phyloP scores from a whole-genome alignment of 2,329 filamentous ascomycete genomes.

The Fusarium sp. region DNA sequence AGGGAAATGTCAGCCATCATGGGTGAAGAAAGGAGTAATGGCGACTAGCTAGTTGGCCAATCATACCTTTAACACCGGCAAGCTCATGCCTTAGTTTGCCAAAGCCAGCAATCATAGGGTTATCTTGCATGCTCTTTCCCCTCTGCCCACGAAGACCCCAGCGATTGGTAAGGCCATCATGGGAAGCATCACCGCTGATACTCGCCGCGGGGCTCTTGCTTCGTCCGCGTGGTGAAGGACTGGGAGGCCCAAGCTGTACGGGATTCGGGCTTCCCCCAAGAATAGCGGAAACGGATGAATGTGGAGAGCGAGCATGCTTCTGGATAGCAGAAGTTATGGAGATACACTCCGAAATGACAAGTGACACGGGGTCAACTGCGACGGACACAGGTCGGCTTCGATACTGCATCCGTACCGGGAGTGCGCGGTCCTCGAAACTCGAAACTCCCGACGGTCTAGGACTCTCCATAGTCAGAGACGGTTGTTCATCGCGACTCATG shows the following conservation, averaged over 20 bases:
- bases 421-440: slow-evolving; percentile 35
- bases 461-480: slow-evolving; percentile 39
- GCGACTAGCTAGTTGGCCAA: not conserved
- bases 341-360: slow-evolving; percentile 98
- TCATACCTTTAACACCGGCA: slow-evolving; percentile 79
- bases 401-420: slow-evolving; percentile 62
- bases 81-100: slow-evolving; percentile 88
- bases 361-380: slow-evolving; percentile 86
- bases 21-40: not conserved
- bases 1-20: slow-evolving; percentile 17
- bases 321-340: slow-evolving; percentile 98
- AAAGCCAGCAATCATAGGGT: slow-evolving; percentile 94
- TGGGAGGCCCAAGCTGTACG: slow-evolving; percentile 60
- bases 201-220: slow-evolving; percentile 51
- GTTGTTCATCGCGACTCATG: slow-evolving; percentile 47
- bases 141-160: slow-evolving; percentile 96
- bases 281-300: slow-evolving; percentile 95
- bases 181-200: slow-evolving; percentile 51
- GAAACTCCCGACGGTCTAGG: slow-evolving; percentile 30
- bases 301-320: slow-evolving; percentile 94
- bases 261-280: slow-evolving; percentile 77
- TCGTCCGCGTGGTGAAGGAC: slow-evolving; percentile 50
- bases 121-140: slow-evolving; percentile 96
- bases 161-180: slow-evolving; percentile 76
- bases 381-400: slow-evolving; percentile 74